A percentile compares a stretch with the other conserved stretches of the same genome.
phyloP scores from a whole-genome alignment of 2,329 filamentous ascomycete species.

The Ascochyta clinopodiicola region DNA sequence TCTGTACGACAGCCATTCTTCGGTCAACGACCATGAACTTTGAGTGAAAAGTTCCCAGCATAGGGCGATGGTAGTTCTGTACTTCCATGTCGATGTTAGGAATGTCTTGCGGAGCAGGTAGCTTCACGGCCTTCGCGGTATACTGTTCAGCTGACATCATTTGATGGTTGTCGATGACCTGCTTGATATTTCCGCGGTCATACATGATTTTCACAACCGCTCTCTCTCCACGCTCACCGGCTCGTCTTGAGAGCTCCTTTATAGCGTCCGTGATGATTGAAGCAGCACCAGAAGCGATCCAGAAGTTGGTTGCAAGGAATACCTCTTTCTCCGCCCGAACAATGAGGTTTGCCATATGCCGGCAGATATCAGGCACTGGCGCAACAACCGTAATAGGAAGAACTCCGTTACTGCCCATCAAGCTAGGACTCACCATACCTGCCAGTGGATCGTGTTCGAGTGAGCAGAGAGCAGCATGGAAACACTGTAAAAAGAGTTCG shows the following conservation, averaged over 20 bases:
- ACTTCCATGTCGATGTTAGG: slow-evolving; percentile 76
- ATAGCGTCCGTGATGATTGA: slow-evolving; percentile 72
- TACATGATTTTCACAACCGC: slow-evolving; percentile 78
- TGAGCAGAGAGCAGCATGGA: slow-evolving; percentile 67
- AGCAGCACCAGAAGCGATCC: slow-evolving; percentile 73
- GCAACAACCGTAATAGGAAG: slow-evolving; percentile 74
- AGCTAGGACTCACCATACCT: slow-evolving; percentile 64
- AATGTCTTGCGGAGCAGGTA: slow-evolving; percentile 70
- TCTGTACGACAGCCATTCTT: slow-evolving; percentile 72
- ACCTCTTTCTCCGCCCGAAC: slow-evolving; percentile 75
- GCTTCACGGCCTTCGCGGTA: slow-evolving; percentile 59
- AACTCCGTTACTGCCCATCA: slow-evolving; percentile 67
- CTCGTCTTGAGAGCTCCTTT: slow-evolving; percentile 70
- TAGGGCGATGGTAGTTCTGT: slow-evolving; percentile 72
- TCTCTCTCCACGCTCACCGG: slow-evolving; percentile 62
- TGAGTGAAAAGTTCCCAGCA: slow-evolving; percentile 76
- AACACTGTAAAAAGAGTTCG: slow-evolving; percentile 71
- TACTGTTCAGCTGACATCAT: slow-evolving; percentile 65
- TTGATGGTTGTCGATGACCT: slow-evolving; percentile 70
- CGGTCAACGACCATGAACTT: slow-evolving; percentile 82
- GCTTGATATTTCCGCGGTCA: slow-evolving; percentile 71
- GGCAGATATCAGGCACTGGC: slow-evolving; percentile 71
- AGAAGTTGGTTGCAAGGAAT: slow-evolving; percentile 77
- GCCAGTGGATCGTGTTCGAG: slow-evolving; percentile 59
- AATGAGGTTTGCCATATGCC: slow-evolving; percentile 78